Evolutionary conservation across 2,329 filamentous ascomycete species (phyloP).

Genomic region (Fusarium oxysporum): DNA sequence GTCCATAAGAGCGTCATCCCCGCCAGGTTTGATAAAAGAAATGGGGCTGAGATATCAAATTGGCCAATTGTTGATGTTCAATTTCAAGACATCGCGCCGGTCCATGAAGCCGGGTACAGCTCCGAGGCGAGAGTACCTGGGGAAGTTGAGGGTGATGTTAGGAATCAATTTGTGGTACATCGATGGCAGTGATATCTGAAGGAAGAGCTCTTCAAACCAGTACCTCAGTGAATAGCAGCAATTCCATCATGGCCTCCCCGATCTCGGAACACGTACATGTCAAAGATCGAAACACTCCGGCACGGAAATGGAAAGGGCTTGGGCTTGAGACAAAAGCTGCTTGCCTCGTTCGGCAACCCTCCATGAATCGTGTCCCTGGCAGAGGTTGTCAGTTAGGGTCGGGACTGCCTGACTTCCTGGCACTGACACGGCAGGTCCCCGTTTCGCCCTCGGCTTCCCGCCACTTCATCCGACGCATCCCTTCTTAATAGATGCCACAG

Average conservation of each 20-base stretch:
- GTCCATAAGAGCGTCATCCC: conserved; percentile 35
- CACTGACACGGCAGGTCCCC: conserved; percentile 29
- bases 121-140: conserved; percentile 22
- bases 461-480: conserved; percentile 30
- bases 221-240: background rate
- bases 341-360: conserved; percentile 30
- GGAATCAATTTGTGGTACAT: conserved; percentile 9
- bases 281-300: background rate
- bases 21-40: conserved; percentile 13
- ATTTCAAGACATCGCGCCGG: conserved; percentile 39
- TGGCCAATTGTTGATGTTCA: conserved; percentile 32
- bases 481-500: conserved; percentile 28
- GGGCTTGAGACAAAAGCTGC: background rate
- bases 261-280: background rate
- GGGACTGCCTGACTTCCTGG: conserved; percentile 12
- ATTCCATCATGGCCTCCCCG: background rate
- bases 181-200: background rate
- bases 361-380: conserved; percentile 32
- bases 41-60: conserved; percentile 14
- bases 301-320: background rate
- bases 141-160: conserved; percentile 10
- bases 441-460: conserved; percentile 29
- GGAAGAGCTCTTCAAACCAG: background rate
- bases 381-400: conserved; percentile 20
- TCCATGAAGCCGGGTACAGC: conserved; percentile 25